phyloP scores from a whole-genome alignment of 2,329 filamentous ascomycete species.

The Sporothrix humicola region DNA sequence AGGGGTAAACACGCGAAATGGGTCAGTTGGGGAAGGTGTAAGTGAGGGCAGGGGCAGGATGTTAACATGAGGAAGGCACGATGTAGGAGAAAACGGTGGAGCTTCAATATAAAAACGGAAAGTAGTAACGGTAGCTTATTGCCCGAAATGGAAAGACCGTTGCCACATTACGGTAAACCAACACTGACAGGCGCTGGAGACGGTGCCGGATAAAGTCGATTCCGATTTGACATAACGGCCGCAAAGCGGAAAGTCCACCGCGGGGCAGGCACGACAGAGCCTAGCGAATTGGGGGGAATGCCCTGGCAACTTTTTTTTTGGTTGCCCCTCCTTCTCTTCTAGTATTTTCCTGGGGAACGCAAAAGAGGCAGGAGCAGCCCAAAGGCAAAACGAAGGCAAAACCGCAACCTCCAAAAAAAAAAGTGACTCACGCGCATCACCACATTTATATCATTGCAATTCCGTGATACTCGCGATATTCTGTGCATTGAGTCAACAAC shows the following conservation, averaged over 20 bases:
- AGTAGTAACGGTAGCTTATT: neutral
- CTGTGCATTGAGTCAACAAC: constrained; percentile 13
- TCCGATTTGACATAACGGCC: constrained; percentile 11
- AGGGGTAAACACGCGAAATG: neutral
- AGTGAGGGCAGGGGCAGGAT: neutral
- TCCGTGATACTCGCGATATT: constrained; percentile 14
- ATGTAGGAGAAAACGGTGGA: constrained; percentile 23
- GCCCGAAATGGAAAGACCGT: neutral
- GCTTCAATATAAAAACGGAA: neutral
- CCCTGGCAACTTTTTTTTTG: constrained; percentile 29
- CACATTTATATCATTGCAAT: neutral
- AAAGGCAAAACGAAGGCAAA: constrained; percentile 26
- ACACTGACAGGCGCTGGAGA: neutral
- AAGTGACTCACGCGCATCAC: constrained; percentile 31
- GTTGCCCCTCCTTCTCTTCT: constrained; percentile 27
- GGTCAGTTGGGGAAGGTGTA: neutral
- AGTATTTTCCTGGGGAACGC: constrained; percentile 29
- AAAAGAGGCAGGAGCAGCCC: constrained; percentile 16
- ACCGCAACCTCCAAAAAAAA: constrained; percentile 14
- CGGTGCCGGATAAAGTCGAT: constrained; percentile 28
- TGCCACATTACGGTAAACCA: neutral
- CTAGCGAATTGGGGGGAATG: neutral
- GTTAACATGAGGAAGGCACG: neutral
- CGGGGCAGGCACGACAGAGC: constrained; percentile 24
- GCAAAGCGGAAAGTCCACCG: neutral